Evolutionary conservation across 2,329 filamentous ascomycete genomes (phyloP), one percentile per base, ranked within the genome.

Genomic region (Diaporthe citriasiana): DNA sequence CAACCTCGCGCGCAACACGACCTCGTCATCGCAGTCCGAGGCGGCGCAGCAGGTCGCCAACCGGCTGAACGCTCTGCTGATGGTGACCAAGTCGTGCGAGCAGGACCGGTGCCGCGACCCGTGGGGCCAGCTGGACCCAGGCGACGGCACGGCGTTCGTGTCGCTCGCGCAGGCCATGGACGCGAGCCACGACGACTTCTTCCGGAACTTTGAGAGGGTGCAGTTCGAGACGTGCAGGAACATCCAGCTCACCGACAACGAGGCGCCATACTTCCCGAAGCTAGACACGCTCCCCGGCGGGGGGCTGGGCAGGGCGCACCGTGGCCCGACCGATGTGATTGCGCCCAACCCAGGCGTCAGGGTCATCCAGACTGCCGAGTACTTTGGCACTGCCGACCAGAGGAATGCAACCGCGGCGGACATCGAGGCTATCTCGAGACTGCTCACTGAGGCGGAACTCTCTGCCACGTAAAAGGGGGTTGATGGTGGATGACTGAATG

Each of bases 1-100:
- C 22, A 79, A 80, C 72, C 77, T 78, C 63, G 59, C 71, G 27
- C 71, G 73, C 19, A 51, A 38, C 60, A 51, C 73, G 13, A 42
- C n/a, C 30, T 59, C 50, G 42, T 45, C 10, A 27, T 25, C 22
- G 73, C 85, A n/a, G 77, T 8, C 84, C 9, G 82, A 82, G 7
- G 77, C 80, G 8, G 73, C 85, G 1, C 72, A 78, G 8, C 84
- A 85, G 69, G 82, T 90, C 0, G 77, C 87, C 4, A 81, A 84
- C 30, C 86, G 89, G 3, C 84, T 93, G 0, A 90, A 92, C 75
- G 83, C 89, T 3, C 83, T 93, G 1, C 83, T 92, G 60, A 82
- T 92, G 74, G 88, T 91, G 1, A 83, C 91, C 33, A 92, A 92
- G 81, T 88, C 88, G 5, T 92, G 91, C 81, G 87, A 88, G 78